Conservation (phyloP, 352 stramenopile species). For the Elongisporangium undulatum region DNA sequence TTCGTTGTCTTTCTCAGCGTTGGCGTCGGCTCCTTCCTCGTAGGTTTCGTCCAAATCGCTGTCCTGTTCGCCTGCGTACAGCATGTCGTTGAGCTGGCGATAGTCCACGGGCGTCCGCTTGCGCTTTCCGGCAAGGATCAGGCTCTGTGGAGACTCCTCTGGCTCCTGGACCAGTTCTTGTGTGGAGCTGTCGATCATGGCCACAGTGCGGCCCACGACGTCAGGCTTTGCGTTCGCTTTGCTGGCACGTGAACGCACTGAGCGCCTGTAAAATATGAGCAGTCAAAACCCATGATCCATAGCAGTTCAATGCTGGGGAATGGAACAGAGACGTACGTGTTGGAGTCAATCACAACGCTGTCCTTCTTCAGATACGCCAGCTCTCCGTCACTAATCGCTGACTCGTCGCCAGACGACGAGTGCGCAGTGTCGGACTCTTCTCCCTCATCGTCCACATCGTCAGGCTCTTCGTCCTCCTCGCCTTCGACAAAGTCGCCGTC, state of each 20-base stretch:
- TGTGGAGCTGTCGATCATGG: conserved; percentile 26
- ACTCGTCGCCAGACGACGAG: conserved; percentile 4
- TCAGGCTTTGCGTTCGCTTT: not conserved
- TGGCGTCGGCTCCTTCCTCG: conserved; percentile 36
- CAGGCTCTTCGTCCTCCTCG: conserved; percentile 20
- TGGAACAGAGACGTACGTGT: conserved; percentile 28
- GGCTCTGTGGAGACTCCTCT: not conserved
- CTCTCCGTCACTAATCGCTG: conserved; percentile 19
- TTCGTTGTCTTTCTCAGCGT: conserved; percentile 26
- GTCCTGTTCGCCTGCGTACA: conserved; percentile 65
- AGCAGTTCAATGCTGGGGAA: not conserved
- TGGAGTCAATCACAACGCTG: conserved; percentile 37
- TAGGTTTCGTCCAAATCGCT: conserved; percentile 48
- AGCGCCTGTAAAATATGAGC: conserved; percentile 13
- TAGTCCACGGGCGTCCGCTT: conserved; percentile 81
- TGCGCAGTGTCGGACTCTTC: conserved; percentile 29
- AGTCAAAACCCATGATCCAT: conserved; percentile 2
- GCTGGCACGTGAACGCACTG: conserved; percentile 12
- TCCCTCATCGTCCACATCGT: conserved; percentile 18
- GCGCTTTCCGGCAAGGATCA: conserved; percentile 72
- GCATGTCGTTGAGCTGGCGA: conserved; percentile 65
- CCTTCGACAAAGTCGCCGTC: conserved; percentile 50
- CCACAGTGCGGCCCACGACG: conserved; percentile 35
- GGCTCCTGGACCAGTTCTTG: conserved; percentile 16
- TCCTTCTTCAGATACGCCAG: conserved; percentile 43